A percentile compares a stretch with the other conserved stretches of the same genome.
These are phyloP conservation scores for Tuctoria greenei DNA, from an alignment of 176 grass and related monocot species.

Conservation along the genomic window DNA sequence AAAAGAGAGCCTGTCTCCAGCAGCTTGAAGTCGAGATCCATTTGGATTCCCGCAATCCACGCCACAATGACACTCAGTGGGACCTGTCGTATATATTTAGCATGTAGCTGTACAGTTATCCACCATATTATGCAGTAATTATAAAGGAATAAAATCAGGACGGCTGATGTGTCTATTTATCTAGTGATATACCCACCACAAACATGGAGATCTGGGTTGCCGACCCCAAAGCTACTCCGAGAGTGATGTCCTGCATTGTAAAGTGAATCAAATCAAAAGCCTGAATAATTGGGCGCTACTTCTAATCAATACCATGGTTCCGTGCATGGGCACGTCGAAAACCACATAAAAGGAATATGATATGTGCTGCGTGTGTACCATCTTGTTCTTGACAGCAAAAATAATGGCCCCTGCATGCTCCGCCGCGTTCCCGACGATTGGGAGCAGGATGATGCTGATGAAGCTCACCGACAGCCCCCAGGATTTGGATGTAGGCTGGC, in stretches of 20 bases:
- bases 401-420: slow-evolving; percentile 87
- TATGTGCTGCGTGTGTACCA: slow-evolving; percentile 28
- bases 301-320: neutral
- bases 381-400: slow-evolving; percentile 79
- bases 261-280: neutral
- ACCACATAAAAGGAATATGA: neutral
- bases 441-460: slow-evolving; percentile 79
- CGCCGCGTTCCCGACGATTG: slow-evolving; percentile 84
- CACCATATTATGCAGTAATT: neutral
- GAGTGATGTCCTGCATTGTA: slow-evolving; percentile 67
- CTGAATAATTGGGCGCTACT: neutral
- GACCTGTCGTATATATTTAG: slow-evolving; percentile 39
- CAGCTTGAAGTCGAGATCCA: slow-evolving; percentile 94
- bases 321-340: neutral
- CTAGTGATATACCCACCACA: slow-evolving; percentile 57
- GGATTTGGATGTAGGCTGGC: slow-evolving; percentile 59
- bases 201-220: slow-evolving; percentile 90
- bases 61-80: slow-evolving; percentile 75
- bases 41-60: slow-evolving; percentile 77
- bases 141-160: neutral
- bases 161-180: neutral
- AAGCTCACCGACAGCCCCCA: slow-evolving; percentile 81
- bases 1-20: slow-evolving; percentile 71
- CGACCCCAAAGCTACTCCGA: slow-evolving; percentile 77
- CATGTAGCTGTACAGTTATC: slow-evolving; percentile 11